A percentile compares a stretch with the other conserved stretches of the same genome.
phyloP scores from a whole-genome alignment of 345 rosid genomes.

The Geranium brycei region DNA sequence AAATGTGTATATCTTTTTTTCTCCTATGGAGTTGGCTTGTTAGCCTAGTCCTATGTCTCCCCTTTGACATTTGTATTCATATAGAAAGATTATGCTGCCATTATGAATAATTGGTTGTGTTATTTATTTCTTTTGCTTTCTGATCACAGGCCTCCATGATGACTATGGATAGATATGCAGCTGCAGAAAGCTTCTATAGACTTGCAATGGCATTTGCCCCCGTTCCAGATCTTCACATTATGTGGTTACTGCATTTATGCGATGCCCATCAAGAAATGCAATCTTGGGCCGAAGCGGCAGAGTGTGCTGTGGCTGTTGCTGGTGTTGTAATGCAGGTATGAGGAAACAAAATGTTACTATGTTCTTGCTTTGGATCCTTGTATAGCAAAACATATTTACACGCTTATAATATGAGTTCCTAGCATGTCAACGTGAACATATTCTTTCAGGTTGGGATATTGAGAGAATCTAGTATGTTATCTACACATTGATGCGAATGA shows the following conservation, averaged over 20 bases:
- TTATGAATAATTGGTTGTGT: background rate
- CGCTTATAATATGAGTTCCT: too few species aligned
- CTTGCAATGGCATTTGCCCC: conserved; percentile 99
- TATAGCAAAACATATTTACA: too few species aligned
- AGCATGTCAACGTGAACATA: too few species aligned
- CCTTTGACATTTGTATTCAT: too few species aligned
- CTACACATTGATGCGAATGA: too few species aligned
- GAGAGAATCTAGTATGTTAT: too few species aligned
- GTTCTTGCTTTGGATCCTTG: background rate
- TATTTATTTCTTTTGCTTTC: conserved; percentile 8
- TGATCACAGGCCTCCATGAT: conserved; percentile 51
- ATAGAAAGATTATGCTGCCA: too few species aligned
- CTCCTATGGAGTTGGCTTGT: too few species aligned
- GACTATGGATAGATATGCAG: conserved; percentile 87
- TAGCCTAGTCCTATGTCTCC: too few species aligned
- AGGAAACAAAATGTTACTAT: background rate
- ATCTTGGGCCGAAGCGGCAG: conserved; percentile 98
- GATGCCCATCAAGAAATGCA: conserved; percentile 99
- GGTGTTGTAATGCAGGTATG: conserved; percentile 90
- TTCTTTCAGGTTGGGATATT: too few species aligned
- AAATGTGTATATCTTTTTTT: too few species aligned
- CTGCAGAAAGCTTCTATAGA: conserved; percentile 94
- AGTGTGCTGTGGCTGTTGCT: conserved; percentile 91
- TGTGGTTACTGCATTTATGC: conserved; percentile 97
- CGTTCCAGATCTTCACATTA: conserved; percentile 98